Conservation (phyloP, 1,139 yeast species). For the Nakaseomyces sp. region DNA sequence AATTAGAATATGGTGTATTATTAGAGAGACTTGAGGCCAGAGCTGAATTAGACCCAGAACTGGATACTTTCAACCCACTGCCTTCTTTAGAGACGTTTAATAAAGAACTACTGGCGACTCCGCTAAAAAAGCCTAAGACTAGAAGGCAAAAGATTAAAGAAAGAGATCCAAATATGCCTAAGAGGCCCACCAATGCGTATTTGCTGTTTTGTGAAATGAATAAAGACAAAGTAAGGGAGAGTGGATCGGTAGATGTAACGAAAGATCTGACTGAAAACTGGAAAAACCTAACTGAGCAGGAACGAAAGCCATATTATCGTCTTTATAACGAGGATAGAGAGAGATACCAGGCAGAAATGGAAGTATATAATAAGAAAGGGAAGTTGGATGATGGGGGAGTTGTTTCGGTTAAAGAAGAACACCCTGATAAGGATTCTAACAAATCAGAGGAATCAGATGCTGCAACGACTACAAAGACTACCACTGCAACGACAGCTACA, state of each 20-base stretch:
- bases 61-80: constrained; percentile 26
- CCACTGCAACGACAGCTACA: background rate
- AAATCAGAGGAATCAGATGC: constrained; percentile 1
- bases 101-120: constrained; percentile 23
- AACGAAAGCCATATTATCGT: constrained; percentile 65
- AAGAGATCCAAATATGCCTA: constrained; percentile 78
- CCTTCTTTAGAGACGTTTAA: constrained; percentile 27
- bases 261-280: constrained; percentile 78
- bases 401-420: constrained; percentile 14
- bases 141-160: constrained; percentile 30
- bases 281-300: constrained; percentile 66
- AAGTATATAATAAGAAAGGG: constrained; percentile 40
- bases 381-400: constrained; percentile 14
- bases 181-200: constrained; percentile 85
- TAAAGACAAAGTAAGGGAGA: constrained; percentile 59
- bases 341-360: constrained; percentile 69
- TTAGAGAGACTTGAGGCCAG: constrained; percentile 70
- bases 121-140: constrained; percentile 25
- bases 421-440: background rate
- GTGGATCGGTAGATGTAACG: constrained; percentile 57
- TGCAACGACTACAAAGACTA: background rate
- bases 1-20: constrained; percentile 73
- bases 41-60: constrained; percentile 30
- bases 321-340: constrained; percentile 72
- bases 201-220: constrained; percentile 79